Conservation (phyloP, 2,329 filamentous ascomycete genomes). For the Lanzia echinophila region DNA sequence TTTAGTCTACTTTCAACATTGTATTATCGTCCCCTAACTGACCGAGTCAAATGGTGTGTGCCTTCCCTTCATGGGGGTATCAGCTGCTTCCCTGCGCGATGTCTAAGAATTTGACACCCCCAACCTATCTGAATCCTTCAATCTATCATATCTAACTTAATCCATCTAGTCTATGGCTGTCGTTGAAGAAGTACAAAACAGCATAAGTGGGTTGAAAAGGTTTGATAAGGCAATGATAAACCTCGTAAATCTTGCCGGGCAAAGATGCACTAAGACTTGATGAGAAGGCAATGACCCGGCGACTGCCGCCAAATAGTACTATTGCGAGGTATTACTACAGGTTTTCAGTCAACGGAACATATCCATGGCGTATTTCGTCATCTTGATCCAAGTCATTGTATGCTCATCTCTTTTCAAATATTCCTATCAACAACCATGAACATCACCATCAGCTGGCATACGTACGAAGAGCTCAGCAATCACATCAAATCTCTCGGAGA, state of each 20-base stretch:
- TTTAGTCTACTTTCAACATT: background rate
- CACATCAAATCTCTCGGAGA: background rate
- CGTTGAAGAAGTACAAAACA: background rate
- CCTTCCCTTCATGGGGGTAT: background rate
- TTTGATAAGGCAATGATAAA: background rate
- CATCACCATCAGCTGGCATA: no score
- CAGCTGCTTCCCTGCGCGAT: constrained; percentile 9
- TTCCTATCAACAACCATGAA: background rate
- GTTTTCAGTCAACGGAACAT: background rate
- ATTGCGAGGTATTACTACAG: background rate
- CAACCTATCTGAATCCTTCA: background rate
- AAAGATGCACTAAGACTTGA: background rate
- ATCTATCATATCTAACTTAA: background rate
- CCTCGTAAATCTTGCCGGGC: background rate
- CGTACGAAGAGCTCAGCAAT: background rate
- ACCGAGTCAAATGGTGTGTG: constrained; percentile 2
- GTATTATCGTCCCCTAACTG: constrained; percentile 4
- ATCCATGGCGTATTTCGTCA: constrained; percentile 3
- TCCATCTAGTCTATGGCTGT: background rate
- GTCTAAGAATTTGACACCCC: constrained; percentile 6
- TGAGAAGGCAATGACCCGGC: background rate
- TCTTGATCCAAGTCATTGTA: background rate
- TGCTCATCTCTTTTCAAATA: background rate
- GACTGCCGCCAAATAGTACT: background rate
- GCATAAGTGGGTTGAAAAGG: no score